Evolutionary conservation across 257 asterid genomes (phyloP).

Genomic region (Striga asiatica): DNA sequence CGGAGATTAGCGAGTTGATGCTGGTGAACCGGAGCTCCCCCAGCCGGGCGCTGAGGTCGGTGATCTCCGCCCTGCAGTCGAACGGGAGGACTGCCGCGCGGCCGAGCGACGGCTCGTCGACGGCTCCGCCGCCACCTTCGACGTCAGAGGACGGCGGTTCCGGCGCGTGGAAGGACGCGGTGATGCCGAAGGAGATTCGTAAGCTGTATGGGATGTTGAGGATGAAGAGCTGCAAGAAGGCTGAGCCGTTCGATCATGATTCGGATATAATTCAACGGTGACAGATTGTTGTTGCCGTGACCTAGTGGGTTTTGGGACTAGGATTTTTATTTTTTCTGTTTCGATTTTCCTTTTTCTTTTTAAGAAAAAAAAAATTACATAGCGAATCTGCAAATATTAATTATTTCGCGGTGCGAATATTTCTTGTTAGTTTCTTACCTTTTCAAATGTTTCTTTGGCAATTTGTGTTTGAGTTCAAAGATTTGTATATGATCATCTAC

Average conservation of each 20-base stretch:
- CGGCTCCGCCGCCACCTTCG: constrained; percentile 29
- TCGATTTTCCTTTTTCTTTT: too few relatives aligned
- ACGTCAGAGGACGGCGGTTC: constrained; percentile 33
- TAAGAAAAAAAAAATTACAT: too few relatives aligned
- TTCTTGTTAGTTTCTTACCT: too few relatives aligned
- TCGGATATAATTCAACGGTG: constrained; percentile 32
- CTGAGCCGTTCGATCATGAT: constrained; percentile 42
- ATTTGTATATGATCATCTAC: too few relatives aligned
- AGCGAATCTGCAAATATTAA: too few relatives aligned
- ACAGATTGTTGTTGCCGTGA: too few relatives aligned
- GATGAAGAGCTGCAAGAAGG: constrained; percentile 43
- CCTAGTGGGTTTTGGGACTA: too few relatives aligned
- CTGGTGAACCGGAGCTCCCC: constrained; percentile 49
- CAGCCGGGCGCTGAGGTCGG: constrained; percentile 51
- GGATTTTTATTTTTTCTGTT: too few relatives aligned
- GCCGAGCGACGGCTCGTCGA: constrained; percentile 21
- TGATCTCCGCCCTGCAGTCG: constrained; percentile 47
- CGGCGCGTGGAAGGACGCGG: constrained; percentile 43
- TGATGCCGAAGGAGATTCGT: constrained; percentile 46
- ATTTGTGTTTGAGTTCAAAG: too few relatives aligned
- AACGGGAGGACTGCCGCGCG: constrained; percentile 17
- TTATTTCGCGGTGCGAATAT: too few relatives aligned
- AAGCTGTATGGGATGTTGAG: constrained; percentile 49
- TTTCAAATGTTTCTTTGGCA: too few relatives aligned
- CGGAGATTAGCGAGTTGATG: constrained; percentile 60